A percentile compares a stretch with the other conserved stretches of the same genome.
Conservation (phyloP, 2,329 filamentous ascomycete genomes). For the Colletotrichum phormii region DNA sequence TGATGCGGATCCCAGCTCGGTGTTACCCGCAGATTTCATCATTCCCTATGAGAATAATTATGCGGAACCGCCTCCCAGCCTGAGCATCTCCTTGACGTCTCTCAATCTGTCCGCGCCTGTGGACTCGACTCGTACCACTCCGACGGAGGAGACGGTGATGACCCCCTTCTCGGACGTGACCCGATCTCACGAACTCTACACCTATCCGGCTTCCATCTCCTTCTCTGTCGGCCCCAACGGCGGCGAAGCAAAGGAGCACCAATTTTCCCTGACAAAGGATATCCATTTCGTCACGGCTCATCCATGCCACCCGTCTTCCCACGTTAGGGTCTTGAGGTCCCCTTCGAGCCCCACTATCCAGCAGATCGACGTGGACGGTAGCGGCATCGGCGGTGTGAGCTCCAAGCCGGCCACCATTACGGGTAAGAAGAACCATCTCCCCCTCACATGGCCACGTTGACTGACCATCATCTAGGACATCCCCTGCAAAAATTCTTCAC, state of each 20-base stretch:
- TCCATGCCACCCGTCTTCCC: conserved; percentile 69
- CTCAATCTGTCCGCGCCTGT: conserved; percentile 60
- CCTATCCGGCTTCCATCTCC: conserved; percentile 53
- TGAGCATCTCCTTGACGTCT: conserved; percentile 61
- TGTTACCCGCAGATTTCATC: conserved; percentile 72
- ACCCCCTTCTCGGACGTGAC: conserved; percentile 52
- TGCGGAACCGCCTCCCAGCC: conserved; percentile 57
- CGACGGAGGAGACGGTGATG: conserved; percentile 53
- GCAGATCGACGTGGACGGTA: conserved; percentile 64
- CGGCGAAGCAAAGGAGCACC: conserved; percentile 53
- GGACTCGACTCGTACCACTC: conserved; percentile 58
- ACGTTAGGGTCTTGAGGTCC: conserved; percentile 69
- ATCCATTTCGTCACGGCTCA: conserved; percentile 75
- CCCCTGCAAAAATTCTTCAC: conserved; percentile 73
- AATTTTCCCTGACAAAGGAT: conserved; percentile 64
- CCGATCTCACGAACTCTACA: conserved; percentile 45
- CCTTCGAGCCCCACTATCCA: conserved; percentile 70
- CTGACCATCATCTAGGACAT: conserved; percentile 57
- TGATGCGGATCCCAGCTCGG: conserved; percentile 63
- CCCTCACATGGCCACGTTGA: conserved; percentile 35
- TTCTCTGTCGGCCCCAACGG: conserved; percentile 55
- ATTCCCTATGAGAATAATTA: conserved; percentile 70
- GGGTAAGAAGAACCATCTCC: conserved; percentile 48
- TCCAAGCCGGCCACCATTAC: conserved; percentile 61
- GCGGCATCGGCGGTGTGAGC: conserved; percentile 54